Evolutionary conservation across 352 stramenopile genomes (phyloP), one percentile per base, ranked within the genome.

Genomic region (Saprolegnia diclina): DNA sequence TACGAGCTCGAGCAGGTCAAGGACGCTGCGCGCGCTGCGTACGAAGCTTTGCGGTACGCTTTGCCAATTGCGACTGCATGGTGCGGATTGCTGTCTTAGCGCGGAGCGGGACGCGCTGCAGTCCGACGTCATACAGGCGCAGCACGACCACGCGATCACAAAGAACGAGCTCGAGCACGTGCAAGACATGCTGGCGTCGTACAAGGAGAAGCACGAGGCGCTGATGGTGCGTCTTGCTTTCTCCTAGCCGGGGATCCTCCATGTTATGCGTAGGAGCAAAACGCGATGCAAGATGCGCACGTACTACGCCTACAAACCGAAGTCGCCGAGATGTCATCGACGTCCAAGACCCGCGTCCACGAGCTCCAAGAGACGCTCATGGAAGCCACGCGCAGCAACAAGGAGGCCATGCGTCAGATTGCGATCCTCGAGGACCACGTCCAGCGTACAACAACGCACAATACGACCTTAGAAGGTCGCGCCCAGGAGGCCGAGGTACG

Each of bases 1-100:
- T 90, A 90, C 64, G 82, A 92, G 56, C 59, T 92, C 16, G 75
- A 72, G 4, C 82, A 90, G 44, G 82, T 74, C 5, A 90, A 91
- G 48, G 81, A 92, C 32, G 86, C 81, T 10, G 80, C 80, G 7
- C 76, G 78, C 22, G 82, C 82, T 46, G 79, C 79, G 1, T 91
- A 90, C 48, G 84, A 90, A 72, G 72, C 81, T 5, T 61, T 92
- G 5, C 76, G 79, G 63, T 69, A 62, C n/a, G 55, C 48, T 56
- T 22, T 14, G 13, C 21, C n/a, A 6, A 38, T 7, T 5, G 24
- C 13, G 7, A 52, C 0, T 21, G 5, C 63, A 19, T 21, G 10
- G 7, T 37, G 13, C 4, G n/a, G 11, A 5, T 42, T 50, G 11
- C 10, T 35, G 29, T 38, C 42, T 45, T 61, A 69, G 63, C 21